Base-by-base conservation (phyloP, 169 alveolate species). In the Plasmodium cynomolgi region DNA sequence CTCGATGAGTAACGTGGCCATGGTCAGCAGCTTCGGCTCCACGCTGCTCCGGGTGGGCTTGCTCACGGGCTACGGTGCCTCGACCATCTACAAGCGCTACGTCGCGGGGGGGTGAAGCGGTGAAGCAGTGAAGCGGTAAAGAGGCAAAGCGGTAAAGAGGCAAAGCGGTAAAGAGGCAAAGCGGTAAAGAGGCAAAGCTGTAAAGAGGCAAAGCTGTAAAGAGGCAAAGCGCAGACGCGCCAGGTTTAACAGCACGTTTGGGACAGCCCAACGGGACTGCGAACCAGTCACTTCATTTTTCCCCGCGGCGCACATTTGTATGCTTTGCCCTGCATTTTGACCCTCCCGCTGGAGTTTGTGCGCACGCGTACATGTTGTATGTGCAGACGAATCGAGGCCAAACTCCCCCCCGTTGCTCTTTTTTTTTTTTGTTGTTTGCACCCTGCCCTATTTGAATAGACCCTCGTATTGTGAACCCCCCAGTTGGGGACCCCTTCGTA, bases 1-100 rank as follows among this genome's bases (percentile, higher is more conserved):
- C 50, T 58, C 94, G 29, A 58, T 88, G 83, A 80, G 94, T 33
- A 88, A 88, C 37, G 91, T 79, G n/a, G 88, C 94, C n/a, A 88
- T 68, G n/a, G 90, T 88, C 34, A 88, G 90, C 15, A 62, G 91
- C 72, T 80, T 88, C 17, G 88, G 94, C 26, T 77, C 94, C 3
- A 41, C 94, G 33, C 54, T 80, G 6, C 90, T 88, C 41, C 41
- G 94, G 33, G 56, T 88, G 39, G 94, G 94, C 39, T 23, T 88
- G 15, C 77, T 88, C 26, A 62, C 84, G 31, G 94, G 94, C 37
- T 88, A 88, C 34, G 91, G 75, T n/a, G n/a, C 44, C 50, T 88
- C 94, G 4, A 88, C 83, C 15, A 26, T 79, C 3, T 88, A 88
- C 73, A 88, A 41, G 74, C 37, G 20, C 54, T 20, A 50, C 41